These are phyloP conservation scores for Balamuthia mandrillaris DNA, from an alignment of 208 protist species.

Conservation along the genomic window DNA sequence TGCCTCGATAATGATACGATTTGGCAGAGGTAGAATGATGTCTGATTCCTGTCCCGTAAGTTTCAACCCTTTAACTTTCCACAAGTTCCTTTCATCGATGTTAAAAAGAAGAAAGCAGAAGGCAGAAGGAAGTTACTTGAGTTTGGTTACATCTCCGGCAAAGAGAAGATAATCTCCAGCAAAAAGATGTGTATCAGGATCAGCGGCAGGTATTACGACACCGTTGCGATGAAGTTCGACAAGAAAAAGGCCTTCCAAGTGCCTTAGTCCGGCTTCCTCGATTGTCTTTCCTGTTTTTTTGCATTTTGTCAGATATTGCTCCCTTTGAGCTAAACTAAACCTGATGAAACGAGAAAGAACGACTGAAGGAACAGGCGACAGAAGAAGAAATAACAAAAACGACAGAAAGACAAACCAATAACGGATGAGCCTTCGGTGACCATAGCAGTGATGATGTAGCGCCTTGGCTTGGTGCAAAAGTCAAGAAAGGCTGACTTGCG, in stretches of 20 bases:
- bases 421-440: too few species aligned
- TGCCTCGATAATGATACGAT: background rate
- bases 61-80: background rate
- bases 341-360: too few species aligned
- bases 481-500: too few species aligned
- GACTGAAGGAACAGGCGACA: too few species aligned
- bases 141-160: background rate
- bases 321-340: too few species aligned
- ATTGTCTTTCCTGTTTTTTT: constrained; percentile 22
- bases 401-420: too few species aligned
- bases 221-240: background rate
- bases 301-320: too few species aligned
- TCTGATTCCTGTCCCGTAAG: background rate
- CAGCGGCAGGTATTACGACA: background rate
- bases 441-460: too few species aligned
- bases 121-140: too few species aligned
- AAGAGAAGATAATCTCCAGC: constrained; percentile 1
- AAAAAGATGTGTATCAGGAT: background rate
- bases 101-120: too few species aligned
- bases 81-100: constrained; percentile 1
- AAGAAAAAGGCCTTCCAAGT: constrained; percentile 5
- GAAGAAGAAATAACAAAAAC: too few species aligned
- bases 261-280: background rate
- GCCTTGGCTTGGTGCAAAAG: too few species aligned
- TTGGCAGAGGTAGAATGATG: background rate